Evolutionary conservation across 1,284 basidiomycete genomes (phyloP), one percentile per base, ranked within the genome.

Genomic region (Chalciporus piperatoides): DNA sequence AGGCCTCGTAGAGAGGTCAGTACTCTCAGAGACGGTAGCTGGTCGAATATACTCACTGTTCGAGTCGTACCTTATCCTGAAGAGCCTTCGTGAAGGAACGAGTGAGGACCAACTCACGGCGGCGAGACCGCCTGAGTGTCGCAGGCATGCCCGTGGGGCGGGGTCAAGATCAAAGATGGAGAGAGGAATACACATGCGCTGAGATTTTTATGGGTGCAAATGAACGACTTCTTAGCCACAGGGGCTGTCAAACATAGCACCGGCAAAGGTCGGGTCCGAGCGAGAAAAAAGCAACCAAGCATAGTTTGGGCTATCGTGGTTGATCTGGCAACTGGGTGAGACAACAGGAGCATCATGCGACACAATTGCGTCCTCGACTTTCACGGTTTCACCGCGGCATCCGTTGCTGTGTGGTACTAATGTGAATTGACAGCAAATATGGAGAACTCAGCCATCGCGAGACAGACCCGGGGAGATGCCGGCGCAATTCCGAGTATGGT

Each of bases 91-190:
- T 63, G 47, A 72, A 63, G 6, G 71, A 72, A 14, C 55, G 61
- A 6, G 69, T 68, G 51, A 69, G 61, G 40, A 62, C 54, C 54
- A 69, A 48, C 55, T 71, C 66, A 52, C 59, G 61, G 37, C 62
- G 70, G 46, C 63, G 70, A 42, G 68, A 61, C 45, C 71, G 67
- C 60, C 64, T 68, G 56, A 73, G 61, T 48, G 62, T 64, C 44
- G 62, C 66, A 53, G 71, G 58, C 70, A 71, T 71, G 56, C 58
- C 60, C 51, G 49, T 46, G 44, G 53, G 55, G 54, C 51, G 45
- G 40, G 58, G 41, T 41, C 46, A 39, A 21, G 48, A 48, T 39
- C 17, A 50, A 46, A 51, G 41, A 54, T 50, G 33, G 50, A 53
- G 51, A 51, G 43, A 3, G 39, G 35, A 42, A 48, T 54, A 47